These are phyloP conservation scores for Trichoderma reesei DNA, from an alignment of 495 filamentous ascomycete species.

Conservation along the genomic window DNA sequence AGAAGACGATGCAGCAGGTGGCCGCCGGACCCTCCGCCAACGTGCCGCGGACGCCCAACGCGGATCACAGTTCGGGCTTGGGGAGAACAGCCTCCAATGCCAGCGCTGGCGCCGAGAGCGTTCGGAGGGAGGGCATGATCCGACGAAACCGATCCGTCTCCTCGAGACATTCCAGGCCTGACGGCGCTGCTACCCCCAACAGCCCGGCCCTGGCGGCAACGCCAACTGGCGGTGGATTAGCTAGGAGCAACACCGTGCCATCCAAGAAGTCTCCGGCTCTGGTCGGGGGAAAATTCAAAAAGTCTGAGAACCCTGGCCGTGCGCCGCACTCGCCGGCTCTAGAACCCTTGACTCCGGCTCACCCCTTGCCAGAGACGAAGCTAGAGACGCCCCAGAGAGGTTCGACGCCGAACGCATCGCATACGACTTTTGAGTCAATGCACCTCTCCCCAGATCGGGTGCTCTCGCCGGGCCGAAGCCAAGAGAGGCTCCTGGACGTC, in stretches of 20 bases:
- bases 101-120: conserved; percentile 76
- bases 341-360: conserved; percentile 22
- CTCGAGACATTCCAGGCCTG: conserved; percentile 63
- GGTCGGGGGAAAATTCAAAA: conserved; percentile 40
- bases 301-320: conserved; percentile 10
- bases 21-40: conserved; percentile 53
- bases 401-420: background rate
- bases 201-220: conserved; percentile 50
- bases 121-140: conserved; percentile 66
- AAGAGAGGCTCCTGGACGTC: conserved; percentile 36
- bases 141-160: conserved; percentile 72
- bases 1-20: conserved; percentile 76
- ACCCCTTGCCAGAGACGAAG: background rate
- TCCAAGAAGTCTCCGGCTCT: conserved; percentile 78
- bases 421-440: conserved; percentile 3
- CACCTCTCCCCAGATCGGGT: conserved; percentile 19
- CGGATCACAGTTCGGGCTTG: conserved; percentile 39
- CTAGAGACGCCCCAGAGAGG: background rate
- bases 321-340: conserved; percentile 19
- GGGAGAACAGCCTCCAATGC: conserved; percentile 68
- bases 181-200: conserved; percentile 57
- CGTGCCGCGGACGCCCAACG: conserved; percentile 44
- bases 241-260: conserved; percentile 91
- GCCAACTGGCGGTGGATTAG: conserved; percentile 59
- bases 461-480: conserved; percentile 30